Conservation (phyloP, 345 rosid genomes). For the Schrenkiella parvula region DNA sequence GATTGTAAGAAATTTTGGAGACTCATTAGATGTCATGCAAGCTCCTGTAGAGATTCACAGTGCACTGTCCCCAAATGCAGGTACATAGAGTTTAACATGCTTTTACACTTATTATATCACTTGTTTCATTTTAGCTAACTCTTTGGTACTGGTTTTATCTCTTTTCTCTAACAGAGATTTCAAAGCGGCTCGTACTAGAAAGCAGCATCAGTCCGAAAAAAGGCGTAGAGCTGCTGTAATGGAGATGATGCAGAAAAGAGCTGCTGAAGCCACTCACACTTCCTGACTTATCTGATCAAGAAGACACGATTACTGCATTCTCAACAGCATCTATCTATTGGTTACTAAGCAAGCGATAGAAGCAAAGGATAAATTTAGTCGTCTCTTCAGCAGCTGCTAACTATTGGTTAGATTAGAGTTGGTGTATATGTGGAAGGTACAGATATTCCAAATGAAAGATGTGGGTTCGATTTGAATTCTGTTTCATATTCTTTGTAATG, state of each 20-base stretch:
- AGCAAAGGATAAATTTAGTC: background rate
- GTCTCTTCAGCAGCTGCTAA: background rate
- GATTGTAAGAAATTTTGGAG: constrained; percentile 74
- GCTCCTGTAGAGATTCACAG: constrained; percentile 73
- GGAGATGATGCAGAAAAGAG: constrained; percentile 97
- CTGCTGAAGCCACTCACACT: constrained; percentile 75
- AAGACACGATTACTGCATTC: background rate
- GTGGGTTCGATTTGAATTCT: background rate
- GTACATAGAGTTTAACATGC: constrained; percentile 34
- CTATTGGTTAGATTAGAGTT: background rate
- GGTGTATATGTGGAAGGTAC: background rate
- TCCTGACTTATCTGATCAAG: constrained; percentile 8
- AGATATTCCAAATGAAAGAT: background rate
- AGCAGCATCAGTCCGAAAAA: constrained; percentile 83
- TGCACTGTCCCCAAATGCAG: constrained; percentile 92
- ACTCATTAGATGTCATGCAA: constrained; percentile 66
- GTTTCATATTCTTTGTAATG: background rate
- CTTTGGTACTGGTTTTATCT: background rate
- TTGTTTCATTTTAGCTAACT: background rate
- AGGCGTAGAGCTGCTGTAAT: constrained; percentile 87
- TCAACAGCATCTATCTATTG: background rate
- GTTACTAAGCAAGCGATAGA: background rate
- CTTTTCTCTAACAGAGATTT: constrained; percentile 47
- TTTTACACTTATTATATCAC: background rate
- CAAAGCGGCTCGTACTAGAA: constrained; percentile 60